These are phyloP conservation scores for Phlebiopsis gigantea DNA, from an alignment of 768 basidiomycete species.

Conservation along the genomic window DNA sequence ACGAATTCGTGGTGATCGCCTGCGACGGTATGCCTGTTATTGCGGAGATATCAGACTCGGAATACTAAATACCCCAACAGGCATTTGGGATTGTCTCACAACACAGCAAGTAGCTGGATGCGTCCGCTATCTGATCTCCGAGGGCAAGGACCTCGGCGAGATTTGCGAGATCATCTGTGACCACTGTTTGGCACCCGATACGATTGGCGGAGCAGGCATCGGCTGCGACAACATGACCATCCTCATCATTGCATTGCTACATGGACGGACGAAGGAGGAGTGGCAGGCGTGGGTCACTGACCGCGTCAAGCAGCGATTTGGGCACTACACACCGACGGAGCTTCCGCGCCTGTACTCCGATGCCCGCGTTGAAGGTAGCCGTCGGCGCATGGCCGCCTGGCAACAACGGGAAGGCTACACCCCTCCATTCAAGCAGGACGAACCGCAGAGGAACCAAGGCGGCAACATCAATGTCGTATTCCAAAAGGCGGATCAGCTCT, in stretches of 20 bases:
- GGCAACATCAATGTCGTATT: background rate
- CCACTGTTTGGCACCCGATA: slow-evolving; percentile 91
- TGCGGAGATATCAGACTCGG: background rate
- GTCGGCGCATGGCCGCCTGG: slow-evolving; percentile 36
- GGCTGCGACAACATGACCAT: slow-evolving; percentile 99
- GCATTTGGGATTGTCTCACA: slow-evolving; percentile 96
- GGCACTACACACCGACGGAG: slow-evolving; percentile 70
- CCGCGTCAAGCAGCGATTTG: slow-evolving; percentile 70
- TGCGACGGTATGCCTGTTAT: slow-evolving; percentile 73
- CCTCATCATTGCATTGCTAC: slow-evolving; percentile 81
- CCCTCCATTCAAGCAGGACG: too few species aligned
- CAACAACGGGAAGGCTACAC: slow-evolving; percentile 33
- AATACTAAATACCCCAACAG: slow-evolving; percentile 34
- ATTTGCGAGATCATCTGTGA: slow-evolving; percentile 90
- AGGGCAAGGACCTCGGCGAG: slow-evolving; percentile 73
- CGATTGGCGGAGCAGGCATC: slow-evolving; percentile 83
- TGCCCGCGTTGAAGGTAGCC: slow-evolving; percentile 37
- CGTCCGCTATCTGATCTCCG: slow-evolving; percentile 73
- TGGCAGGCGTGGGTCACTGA: slow-evolving; percentile 91
- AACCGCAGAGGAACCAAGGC: background rate
- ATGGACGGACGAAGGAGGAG: slow-evolving; percentile 83
- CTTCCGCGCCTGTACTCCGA: slow-evolving; percentile 74
- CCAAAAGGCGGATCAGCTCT: background rate
- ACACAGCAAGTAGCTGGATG: slow-evolving; percentile 93
- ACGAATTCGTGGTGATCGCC: slow-evolving; percentile 94